phyloP scores from a whole-genome alignment of 306 rosid species.

The Cucumis hystrix region DNA sequence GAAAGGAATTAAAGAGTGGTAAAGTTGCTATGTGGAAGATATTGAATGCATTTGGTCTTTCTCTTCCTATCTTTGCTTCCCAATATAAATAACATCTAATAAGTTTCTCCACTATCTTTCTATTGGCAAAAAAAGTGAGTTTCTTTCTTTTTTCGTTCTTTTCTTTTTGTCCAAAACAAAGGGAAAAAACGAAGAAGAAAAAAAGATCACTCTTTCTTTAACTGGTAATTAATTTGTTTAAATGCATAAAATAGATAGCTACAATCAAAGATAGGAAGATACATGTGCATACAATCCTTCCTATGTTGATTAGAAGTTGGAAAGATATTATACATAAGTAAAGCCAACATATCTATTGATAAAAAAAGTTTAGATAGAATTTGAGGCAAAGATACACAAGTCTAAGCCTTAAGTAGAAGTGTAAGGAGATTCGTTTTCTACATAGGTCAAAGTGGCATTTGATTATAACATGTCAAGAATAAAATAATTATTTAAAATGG shows the following conservation, averaged over 20 bases:
- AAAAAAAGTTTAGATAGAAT: no score
- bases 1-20: not conserved
- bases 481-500: not conserved
- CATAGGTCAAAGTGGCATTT: no score
- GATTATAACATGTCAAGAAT: not conserved
- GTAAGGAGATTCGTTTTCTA: not conserved
- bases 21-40: not conserved
- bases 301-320: not conserved
- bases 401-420: not conserved
- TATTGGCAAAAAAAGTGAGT: not conserved
- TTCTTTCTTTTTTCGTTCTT: not conserved
- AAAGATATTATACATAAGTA: not conserved
- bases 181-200: not conserved
- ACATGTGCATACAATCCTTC: no score
- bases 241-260: not conserved
- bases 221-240: no score
- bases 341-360: not conserved
- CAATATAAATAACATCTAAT: not conserved
- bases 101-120: not conserved
- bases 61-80: not conserved
- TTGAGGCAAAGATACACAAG: no score
- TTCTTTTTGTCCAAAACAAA: no score
- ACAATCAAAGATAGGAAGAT: no score
- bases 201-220: not conserved
- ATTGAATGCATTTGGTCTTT: not conserved